phyloP scores from a whole-genome alignment of 2,329 filamentous ascomycete genomes.

The Apiospora marii region DNA sequence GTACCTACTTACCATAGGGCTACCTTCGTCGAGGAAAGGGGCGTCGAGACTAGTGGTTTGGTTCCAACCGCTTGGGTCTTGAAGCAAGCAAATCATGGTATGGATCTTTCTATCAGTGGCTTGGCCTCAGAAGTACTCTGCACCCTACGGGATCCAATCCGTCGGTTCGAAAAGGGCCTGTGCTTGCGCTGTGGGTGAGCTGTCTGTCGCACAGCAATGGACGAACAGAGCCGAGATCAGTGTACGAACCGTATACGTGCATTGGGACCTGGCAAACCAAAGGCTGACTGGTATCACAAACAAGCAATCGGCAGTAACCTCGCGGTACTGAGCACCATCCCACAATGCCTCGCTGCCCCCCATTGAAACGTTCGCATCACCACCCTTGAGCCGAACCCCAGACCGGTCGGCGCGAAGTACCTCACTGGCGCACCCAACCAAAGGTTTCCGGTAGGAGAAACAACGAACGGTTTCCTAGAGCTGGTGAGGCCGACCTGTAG shows the following conservation, averaged over 20 bases:
- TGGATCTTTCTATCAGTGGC: neutral
- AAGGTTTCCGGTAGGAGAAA: neutral
- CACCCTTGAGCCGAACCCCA: neutral
- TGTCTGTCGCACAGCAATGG: neutral
- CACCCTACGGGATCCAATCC: neutral
- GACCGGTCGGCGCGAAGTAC: neutral
- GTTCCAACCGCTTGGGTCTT: neutral
- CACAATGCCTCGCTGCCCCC: neutral
- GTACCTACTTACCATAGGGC: neutral
- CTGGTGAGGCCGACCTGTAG: neutral
- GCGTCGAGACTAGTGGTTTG: neutral
- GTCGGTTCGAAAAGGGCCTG: neutral
- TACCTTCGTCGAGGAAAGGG: neutral
- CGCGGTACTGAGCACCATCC: neutral
- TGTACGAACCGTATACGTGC: neutral
- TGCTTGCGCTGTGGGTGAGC: neutral
- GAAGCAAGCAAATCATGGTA: neutral
- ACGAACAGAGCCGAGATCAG: neutral
- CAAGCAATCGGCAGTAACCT: neutral
- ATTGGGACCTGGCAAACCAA: neutral
- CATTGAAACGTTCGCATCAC: neutral
- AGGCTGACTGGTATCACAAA: neutral
- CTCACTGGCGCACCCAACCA: neutral
- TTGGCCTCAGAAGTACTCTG: slow-evolving; percentile 1
- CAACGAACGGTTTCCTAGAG: neutral